Percentiles rank a stretch among this genome's conserved stretches.
Evolutionary conservation across 768 basidiomycete species (phyloP).

Genomic region (Tricholoma sp.): DNA sequence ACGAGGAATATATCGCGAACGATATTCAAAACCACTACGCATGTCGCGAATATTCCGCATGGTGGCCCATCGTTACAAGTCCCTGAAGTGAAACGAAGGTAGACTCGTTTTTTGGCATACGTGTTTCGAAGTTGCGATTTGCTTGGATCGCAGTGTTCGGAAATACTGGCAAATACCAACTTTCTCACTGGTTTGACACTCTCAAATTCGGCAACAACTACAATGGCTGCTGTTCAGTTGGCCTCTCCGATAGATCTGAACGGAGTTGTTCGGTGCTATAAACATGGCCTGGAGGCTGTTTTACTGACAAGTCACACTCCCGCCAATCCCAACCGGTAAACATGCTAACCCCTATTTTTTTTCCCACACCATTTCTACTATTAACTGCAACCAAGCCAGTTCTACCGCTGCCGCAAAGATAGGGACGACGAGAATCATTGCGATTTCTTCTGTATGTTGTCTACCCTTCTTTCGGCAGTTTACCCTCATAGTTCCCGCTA

Average conservation of each 20-base stretch:
- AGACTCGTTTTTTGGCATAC: no score
- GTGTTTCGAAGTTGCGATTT: background rate
- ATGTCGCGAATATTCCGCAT: no score
- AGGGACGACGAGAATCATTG: conserved; percentile 21
- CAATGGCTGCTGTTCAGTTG: background rate
- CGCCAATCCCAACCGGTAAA: conserved; percentile 33
- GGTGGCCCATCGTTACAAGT: no score
- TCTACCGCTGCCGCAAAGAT: conserved; percentile 32
- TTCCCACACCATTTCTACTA: background rate
- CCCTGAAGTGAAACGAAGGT: no score
- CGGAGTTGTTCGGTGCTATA: conserved; percentile 30
- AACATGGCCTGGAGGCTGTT: conserved; percentile 21
- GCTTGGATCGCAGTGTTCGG: background rate
- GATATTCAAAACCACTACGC: no score
- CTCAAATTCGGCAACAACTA: background rate
- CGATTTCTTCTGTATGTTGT: conserved; percentile 32
- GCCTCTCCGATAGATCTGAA: conserved; percentile 22
- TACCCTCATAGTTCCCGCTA: background rate
- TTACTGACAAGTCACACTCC: conserved; percentile 23
- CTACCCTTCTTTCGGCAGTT: background rate
- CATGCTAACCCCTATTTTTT: conserved; percentile 1
- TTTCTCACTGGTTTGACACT: background rate
- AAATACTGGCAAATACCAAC: background rate
- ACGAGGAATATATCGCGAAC: no score
- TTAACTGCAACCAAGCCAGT: conserved; percentile 18